phyloP scores from a whole-genome alignment of 1,284 basidiomycete genomes.

The Butyriboletus appendiculatus region DNA sequence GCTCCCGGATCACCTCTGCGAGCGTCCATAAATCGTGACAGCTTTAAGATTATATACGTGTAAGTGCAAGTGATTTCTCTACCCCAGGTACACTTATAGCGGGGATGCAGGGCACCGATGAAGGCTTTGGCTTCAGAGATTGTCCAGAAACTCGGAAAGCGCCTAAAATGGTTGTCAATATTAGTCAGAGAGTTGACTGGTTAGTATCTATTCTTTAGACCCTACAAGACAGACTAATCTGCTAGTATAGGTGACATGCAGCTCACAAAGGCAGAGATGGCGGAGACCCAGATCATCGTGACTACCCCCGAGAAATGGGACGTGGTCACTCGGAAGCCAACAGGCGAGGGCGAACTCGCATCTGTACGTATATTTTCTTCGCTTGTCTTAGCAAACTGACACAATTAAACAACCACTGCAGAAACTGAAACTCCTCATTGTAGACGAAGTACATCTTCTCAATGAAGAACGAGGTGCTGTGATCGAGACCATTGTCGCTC shows the following conservation, averaged over 20 bases:
- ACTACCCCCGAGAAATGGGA: constrained; percentile 99
- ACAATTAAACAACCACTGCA: constrained; percentile 35
- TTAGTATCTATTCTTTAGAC: constrained; percentile 24
- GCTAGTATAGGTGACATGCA: constrained; percentile 89
- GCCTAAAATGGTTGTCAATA: constrained; percentile 89
- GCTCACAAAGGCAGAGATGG: constrained; percentile 91
- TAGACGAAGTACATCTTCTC: constrained; percentile 97
- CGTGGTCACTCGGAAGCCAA: constrained; percentile 96
- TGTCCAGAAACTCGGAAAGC: constrained; percentile 88
- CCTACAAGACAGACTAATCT: not conserved
- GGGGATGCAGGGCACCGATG: constrained; percentile 82
- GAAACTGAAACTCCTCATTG: constrained; percentile 94
- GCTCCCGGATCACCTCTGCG: constrained; percentile 41
- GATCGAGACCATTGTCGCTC: constrained; percentile 97
- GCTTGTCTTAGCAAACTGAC: not conserved
- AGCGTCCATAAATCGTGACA: constrained; percentile 64
- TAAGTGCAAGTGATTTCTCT: constrained; percentile 37
- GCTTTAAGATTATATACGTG: constrained; percentile 99
- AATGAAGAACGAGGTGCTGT: constrained; percentile 99
- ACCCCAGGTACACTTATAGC: not conserved
- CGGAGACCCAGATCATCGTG: constrained; percentile 96
- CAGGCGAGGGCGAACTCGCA: constrained; percentile 94
- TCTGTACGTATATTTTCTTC: constrained; percentile 55
- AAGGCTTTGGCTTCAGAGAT: constrained; percentile 98
- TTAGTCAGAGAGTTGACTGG: constrained; percentile 92